Percentiles rank a stretch among this genome's conserved stretches.
Evolutionary conservation across 495 filamentous ascomycete genomes (phyloP).

Genomic region (Lophiostoma macrostomum): DNA sequence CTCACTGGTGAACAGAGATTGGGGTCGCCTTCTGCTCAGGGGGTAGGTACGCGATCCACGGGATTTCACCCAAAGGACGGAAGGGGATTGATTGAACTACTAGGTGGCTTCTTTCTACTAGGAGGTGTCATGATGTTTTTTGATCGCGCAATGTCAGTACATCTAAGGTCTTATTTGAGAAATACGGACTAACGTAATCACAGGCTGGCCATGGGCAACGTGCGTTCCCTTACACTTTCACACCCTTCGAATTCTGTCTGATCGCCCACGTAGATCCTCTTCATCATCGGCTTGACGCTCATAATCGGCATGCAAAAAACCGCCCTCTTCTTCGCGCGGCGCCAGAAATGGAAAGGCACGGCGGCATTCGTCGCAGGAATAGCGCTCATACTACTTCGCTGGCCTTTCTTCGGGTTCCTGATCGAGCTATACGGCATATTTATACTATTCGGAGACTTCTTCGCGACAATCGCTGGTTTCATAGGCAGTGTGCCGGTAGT

Average conservation of each 20-base stretch:
- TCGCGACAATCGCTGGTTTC: conserved; percentile 87
- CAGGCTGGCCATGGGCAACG: conserved; percentile 86
- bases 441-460: conserved; percentile 91
- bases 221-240: conserved; percentile 40
- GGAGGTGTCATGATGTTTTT: conserved; percentile 95
- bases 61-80: background rate
- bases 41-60: conserved; percentile 60
- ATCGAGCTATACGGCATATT: conserved; percentile 92
- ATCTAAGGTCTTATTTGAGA: background rate
- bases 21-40: conserved; percentile 94
- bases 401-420: conserved; percentile 83
- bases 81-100: conserved; percentile 2
- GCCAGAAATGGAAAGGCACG: conserved; percentile 87
- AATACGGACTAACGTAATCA: conserved; percentile 21
- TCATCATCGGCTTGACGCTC: conserved; percentile 89
- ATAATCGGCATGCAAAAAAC: conserved; percentile 95
- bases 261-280: conserved; percentile 68
- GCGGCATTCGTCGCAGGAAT: conserved; percentile 86
- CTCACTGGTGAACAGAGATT: conserved; percentile 61
- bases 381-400: conserved; percentile 77
- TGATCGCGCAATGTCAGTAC: conserved; percentile 80
- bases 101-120: conserved; percentile 85
- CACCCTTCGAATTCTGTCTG: background rate
- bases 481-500: conserved; percentile 80
- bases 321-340: conserved; percentile 84